Evolutionary conservation across 2,329 filamentous ascomycete species (phyloP).

Genomic region (Pseudogymnoascus sp.): DNA sequence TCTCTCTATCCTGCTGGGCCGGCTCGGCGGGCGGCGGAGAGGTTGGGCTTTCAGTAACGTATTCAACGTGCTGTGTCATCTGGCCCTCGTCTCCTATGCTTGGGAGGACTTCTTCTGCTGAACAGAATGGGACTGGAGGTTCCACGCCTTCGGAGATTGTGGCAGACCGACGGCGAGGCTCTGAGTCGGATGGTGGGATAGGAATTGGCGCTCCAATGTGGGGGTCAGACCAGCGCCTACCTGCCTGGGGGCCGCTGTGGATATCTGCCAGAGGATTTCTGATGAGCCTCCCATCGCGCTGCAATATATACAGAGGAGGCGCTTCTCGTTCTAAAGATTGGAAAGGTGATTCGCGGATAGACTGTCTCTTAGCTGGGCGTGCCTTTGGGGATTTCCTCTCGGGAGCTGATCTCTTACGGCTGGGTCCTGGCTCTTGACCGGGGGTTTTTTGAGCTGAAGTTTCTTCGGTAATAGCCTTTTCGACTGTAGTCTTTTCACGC

Average conservation of each 20-base stretch:
- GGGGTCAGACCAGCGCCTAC: background rate
- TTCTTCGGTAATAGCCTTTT: background rate
- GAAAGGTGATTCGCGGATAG: background rate
- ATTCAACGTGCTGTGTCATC: background rate
- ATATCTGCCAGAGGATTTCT: background rate
- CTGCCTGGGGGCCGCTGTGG: background rate
- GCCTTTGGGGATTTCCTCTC: background rate
- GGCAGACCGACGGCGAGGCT: background rate
- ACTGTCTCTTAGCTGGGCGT: conserved; percentile 1
- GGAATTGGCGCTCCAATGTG: background rate
- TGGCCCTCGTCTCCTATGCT: background rate
- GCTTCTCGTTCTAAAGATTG: background rate
- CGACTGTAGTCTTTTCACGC: background rate
- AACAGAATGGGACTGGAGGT: background rate
- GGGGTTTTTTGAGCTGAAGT: background rate
- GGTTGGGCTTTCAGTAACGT: background rate
- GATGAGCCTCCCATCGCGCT: background rate
- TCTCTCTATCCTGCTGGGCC: background rate
- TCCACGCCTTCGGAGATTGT: background rate
- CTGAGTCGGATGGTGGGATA: background rate
- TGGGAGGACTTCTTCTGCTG: background rate
- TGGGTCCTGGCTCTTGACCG: background rate
- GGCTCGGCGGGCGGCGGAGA: background rate
- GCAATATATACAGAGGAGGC: background rate
- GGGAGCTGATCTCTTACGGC: background rate